Conservation (phyloP, 305 asterid genomes). For the Fraxinus sp. region DNA sequence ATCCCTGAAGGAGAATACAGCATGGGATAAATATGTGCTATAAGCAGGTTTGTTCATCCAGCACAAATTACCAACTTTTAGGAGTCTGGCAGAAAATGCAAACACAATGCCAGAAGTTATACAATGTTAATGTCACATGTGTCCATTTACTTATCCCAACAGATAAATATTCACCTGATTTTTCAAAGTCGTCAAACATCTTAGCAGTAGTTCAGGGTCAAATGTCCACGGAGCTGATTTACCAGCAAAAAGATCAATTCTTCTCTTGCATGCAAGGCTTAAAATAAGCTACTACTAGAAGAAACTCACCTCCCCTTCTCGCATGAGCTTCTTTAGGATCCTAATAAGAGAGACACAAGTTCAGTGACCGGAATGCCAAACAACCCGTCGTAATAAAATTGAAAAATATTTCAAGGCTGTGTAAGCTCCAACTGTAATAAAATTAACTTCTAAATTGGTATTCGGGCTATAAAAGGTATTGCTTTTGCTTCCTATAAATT, state of each 20-base stretch:
- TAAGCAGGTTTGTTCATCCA: conserved; percentile 6
- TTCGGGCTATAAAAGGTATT: not conserved
- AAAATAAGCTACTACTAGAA: conserved; percentile 9
- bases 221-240: conserved; percentile 97
- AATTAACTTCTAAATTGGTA: not conserved
- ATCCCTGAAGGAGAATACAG: conserved; percentile 52
- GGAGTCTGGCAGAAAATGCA: conserved; percentile 12
- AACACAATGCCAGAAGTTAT: not conserved
- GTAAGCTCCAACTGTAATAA: conserved; percentile 14
- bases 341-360: conserved; percentile 44
- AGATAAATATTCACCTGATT: conserved; percentile 47
- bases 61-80: not conserved
- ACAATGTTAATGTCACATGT: not conserved
- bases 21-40: not conserved
- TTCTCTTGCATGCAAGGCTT: conserved; percentile 21
- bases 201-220: conserved; percentile 64
- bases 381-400: conserved; percentile 4
- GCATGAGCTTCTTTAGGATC: conserved; percentile 95
- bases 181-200: conserved; percentile 63
- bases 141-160: conserved; percentile 13
- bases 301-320: conserved; percentile 82
- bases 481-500: not conserved
- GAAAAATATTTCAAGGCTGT: not conserved
- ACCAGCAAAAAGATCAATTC: conserved; percentile 30
- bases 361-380: conserved; percentile 25